phyloP scores from a whole-genome alignment of 306 rosid genomes.

The Fagus crenata region DNA sequence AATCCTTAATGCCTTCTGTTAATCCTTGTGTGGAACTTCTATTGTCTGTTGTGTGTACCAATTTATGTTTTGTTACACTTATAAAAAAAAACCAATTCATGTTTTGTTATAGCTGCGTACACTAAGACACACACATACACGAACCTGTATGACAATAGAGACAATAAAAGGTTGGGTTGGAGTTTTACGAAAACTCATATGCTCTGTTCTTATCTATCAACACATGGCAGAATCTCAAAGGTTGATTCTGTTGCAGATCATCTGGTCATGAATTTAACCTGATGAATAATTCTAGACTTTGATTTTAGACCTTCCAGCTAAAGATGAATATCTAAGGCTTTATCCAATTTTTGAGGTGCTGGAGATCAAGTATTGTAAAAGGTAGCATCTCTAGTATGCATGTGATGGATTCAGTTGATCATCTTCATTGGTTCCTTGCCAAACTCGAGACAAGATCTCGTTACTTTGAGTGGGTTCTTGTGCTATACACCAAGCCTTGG shows the following conservation, averaged over 20 bases:
- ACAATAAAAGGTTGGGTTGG: not conserved
- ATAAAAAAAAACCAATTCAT: not conserved
- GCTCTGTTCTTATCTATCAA: not conserved
- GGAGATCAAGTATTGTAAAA: not conserved
- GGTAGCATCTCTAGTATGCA: not conserved
- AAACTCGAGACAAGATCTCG: no score
- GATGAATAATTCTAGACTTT: not conserved
- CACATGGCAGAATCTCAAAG: not conserved
- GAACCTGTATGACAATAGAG: not conserved
- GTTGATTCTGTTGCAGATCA: not conserved
- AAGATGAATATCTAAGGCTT: not conserved
- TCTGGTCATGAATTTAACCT: not conserved
- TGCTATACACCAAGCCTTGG: no score
- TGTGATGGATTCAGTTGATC: not conserved
- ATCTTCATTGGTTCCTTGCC: no score
- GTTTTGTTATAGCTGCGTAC: not conserved
- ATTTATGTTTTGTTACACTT: not conserved
- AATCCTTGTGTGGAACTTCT: slow-evolving; percentile 2
- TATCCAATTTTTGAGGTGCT: not conserved
- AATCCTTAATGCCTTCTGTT: slow-evolving; percentile 7
- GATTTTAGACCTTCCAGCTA: not conserved
- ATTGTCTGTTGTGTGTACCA: not conserved
- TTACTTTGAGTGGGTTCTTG: no score
- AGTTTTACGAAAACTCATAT: not conserved
- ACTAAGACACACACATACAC: not conserved